Evolutionary conservation across 495 filamentous ascomycete species (phyloP).

Genomic region (Elasticomyces elasticus): DNA sequence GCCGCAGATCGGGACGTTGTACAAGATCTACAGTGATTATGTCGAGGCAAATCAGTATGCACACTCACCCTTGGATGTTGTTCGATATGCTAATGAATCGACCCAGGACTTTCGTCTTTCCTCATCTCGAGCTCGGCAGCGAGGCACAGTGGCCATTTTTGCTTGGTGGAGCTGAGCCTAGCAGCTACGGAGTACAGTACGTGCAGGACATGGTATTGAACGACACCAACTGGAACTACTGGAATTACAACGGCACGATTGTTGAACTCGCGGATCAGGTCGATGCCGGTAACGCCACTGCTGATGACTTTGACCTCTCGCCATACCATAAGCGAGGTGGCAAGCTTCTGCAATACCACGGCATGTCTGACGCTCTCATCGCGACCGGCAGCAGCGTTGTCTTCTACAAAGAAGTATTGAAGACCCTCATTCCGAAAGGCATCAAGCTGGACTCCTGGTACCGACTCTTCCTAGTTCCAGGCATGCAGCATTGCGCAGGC

Average conservation of each 20-base stretch:
- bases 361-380: slow-evolving; percentile 41
- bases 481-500: slow-evolving; percentile 35
- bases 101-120: slow-evolving; percentile 41
- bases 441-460: slow-evolving; percentile 29
- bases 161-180: slow-evolving; percentile 27
- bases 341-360: slow-evolving; percentile 49
- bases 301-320: slow-evolving; percentile 40
- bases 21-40: slow-evolving; percentile 46
- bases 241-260: slow-evolving; percentile 33
- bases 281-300: slow-evolving; percentile 40
- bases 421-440: slow-evolving; percentile 23
- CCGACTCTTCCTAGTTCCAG: slow-evolving; percentile 39
- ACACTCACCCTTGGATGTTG: background rate
- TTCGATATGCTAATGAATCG: background rate
- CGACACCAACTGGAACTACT: slow-evolving; percentile 32
- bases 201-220: slow-evolving; percentile 37
- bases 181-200: slow-evolving; percentile 35
- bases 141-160: slow-evolving; percentile 35
- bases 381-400: slow-evolving; percentile 33
- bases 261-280: slow-evolving; percentile 31
- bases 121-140: slow-evolving; percentile 36
- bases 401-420: slow-evolving; percentile 39
- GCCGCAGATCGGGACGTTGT: slow-evolving; percentile 45
- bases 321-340: slow-evolving; percentile 40
- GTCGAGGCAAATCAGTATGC: slow-evolving; percentile 36